A percentile compares a stretch with the other conserved stretches of the same genome.
Evolutionary conservation across 306 rosid genomes (phyloP).

Genomic region (Trifolium subterraneum): DNA sequence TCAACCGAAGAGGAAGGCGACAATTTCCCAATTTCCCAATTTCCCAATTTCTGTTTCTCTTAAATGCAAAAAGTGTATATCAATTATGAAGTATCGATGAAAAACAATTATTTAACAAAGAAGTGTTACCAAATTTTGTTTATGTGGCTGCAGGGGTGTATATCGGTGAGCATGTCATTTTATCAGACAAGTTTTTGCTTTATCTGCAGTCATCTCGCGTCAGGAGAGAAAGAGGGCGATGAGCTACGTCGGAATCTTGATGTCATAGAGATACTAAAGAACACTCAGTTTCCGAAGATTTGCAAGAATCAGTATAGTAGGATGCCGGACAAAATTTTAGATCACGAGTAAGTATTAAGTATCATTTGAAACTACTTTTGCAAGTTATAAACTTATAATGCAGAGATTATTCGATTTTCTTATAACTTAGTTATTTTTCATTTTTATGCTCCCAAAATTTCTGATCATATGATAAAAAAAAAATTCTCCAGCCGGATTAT

Average conservation of each 20-base stretch:
- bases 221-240: constrained; percentile 80
- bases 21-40: constrained; percentile 51
- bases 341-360: constrained; percentile 95
- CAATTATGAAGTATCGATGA: background rate
- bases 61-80: background rate
- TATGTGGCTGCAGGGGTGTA: constrained; percentile 71
- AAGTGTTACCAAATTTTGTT: constrained; percentile 3
- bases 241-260: constrained; percentile 73
- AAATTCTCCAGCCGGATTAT: constrained; percentile 69
- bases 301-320: constrained; percentile 59
- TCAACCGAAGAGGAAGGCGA: constrained; percentile 91
- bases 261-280: constrained; percentile 73
- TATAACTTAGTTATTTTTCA: constrained; percentile 9
- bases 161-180: constrained; percentile 78
- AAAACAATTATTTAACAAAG: background rate
- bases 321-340: constrained; percentile 79
- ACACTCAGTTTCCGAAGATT: constrained; percentile 69
- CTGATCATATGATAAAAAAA: constrained; percentile 32
- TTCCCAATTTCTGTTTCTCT: background rate
- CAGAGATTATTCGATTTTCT: constrained; percentile 5
- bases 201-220: constrained; percentile 79
- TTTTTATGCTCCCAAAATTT: constrained; percentile 35
- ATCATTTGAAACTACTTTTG: constrained; percentile 36
- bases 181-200: constrained; percentile 73
- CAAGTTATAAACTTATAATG: too few relatives aligned